phyloP scores from a whole-genome alignment of 441 rosid genomes.

The Populus hybrid region DNA sequence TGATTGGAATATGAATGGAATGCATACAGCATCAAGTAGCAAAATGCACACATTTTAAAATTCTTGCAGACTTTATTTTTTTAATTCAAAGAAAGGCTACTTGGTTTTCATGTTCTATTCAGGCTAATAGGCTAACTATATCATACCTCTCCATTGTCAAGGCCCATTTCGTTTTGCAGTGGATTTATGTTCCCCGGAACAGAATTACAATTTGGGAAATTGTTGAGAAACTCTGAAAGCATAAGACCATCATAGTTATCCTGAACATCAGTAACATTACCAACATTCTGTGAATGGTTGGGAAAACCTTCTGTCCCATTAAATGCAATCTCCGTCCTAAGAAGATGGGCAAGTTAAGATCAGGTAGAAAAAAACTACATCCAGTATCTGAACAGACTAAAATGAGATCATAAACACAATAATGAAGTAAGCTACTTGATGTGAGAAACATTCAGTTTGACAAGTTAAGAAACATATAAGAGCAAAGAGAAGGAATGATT shows the following conservation, averaged over 20 bases:
- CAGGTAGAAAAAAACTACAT: background rate
- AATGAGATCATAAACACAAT: background rate
- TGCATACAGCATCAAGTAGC: background rate
- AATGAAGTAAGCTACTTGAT: background rate
- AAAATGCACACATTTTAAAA: background rate
- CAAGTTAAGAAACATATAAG: background rate
- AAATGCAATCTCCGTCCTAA: conserved; percentile 58
- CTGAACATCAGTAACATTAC: conserved; percentile 48
- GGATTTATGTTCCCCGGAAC: conserved; percentile 48
- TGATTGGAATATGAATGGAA: background rate
- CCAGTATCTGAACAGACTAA: background rate
- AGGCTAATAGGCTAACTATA: conserved; percentile 7
- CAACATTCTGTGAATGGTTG: conserved; percentile 28
- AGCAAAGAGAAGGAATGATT: background rate
- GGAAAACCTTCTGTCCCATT: conserved; percentile 34
- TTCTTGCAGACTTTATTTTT: no score
- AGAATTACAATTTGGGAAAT: conserved; percentile 48
- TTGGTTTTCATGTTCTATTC: no score
- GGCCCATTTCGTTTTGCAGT: conserved; percentile 47
- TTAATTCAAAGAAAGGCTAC: no score
- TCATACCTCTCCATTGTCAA: conserved; percentile 70
- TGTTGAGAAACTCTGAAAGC: conserved; percentile 60
- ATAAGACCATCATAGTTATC: conserved; percentile 57
- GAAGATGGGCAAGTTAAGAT: conserved; percentile 18
- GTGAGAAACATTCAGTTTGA: background rate